phyloP scores from a whole-genome alignment of 2,329 filamentous ascomycete species.

The Fusarium burgessii region DNA sequence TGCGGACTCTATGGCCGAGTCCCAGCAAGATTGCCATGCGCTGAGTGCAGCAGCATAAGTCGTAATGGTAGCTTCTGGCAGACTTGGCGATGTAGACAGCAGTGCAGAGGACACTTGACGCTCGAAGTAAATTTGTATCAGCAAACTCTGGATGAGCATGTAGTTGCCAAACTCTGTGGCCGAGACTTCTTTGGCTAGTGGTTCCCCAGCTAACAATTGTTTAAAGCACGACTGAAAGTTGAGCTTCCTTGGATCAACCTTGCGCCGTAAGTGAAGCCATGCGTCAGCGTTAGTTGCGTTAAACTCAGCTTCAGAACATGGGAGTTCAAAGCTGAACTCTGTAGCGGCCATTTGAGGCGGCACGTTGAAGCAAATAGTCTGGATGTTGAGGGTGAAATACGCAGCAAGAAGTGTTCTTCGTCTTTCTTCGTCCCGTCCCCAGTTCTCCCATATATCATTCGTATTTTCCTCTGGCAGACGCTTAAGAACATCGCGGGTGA shows the following conservation, averaged over 20 bases:
- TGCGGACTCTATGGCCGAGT: not conserved
- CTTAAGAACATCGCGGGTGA: not conserved
- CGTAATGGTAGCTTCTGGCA: not conserved
- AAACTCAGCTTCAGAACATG: conserved; percentile 1
- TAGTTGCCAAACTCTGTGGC: conserved; percentile 31
- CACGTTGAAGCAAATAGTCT: conserved; percentile 3
- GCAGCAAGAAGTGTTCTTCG: not conserved
- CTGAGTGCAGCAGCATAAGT: conserved; percentile 1
- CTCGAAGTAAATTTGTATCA: conserved; percentile 23
- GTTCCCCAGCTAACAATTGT: not conserved
- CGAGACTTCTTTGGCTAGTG: conserved; percentile 1
- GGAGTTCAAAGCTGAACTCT: not conserved
- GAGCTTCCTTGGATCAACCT: not conserved
- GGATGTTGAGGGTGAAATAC: not conserved
- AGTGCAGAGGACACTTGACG: conserved; percentile 14
- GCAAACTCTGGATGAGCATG: conserved; percentile 23
- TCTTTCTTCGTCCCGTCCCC: not conserved
- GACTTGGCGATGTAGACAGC: not conserved
- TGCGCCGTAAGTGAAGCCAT: not conserved
- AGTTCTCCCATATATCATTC: not conserved
- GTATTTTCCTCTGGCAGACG: not conserved
- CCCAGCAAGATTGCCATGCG: conserved; percentile 3
- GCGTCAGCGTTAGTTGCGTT: not conserved
- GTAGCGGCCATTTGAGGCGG: not conserved
- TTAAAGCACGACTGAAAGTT: not conserved